Evolutionary conservation across 2,329 filamentous ascomycete species (phyloP), one percentile per base, ranked within the genome.

Genomic region (Emmonsiellopsis sp.): DNA sequence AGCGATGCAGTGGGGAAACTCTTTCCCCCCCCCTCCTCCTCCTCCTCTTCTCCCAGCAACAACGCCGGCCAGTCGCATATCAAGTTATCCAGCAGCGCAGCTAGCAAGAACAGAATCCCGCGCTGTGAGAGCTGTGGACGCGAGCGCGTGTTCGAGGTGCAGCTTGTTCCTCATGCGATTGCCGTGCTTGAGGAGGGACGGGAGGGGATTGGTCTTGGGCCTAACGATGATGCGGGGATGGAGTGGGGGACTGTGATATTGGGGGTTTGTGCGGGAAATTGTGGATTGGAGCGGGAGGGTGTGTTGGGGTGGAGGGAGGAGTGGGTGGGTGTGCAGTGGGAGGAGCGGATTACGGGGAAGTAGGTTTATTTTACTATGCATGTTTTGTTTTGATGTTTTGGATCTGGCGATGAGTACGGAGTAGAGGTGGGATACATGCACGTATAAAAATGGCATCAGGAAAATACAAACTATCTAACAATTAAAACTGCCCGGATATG

Each of bases 281-380:
- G 93, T 67, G 81, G 82, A 5, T 79, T 80, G 0, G 77, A 82
- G 6, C 69, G 71, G 10, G 74, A 78, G 37, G 86, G 83, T 0
- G 78, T 83, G 63, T 80, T 84, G 0, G 88, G 85, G 1, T 97
- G 94, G 71, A 64, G 90, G 15, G 93, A 97, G 75, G 93, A 98
- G 71, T 98, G 93, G 92, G 84, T 81, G n/a, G 93, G 92, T 6
- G 93, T 97, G 59, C 93, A 98, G 71, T 98, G 92, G 93, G 93
- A 98, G 72, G 91, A 96, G 70, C 64, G 61, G 31, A 51, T 63
- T 16, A 51, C 50, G 7, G 55, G 54, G 56, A 62, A 59, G 43
- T 62, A 54, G 35, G 2, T 32, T 11, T 26, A 1, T 43, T 32
- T 7, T 40, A 5, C 26, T 42, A 38, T 50, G 5, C 20, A 26